Evolutionary conservation across 2,329 filamentous ascomycete genomes (phyloP).

Genomic region (Colletotrichum siamense): DNA sequence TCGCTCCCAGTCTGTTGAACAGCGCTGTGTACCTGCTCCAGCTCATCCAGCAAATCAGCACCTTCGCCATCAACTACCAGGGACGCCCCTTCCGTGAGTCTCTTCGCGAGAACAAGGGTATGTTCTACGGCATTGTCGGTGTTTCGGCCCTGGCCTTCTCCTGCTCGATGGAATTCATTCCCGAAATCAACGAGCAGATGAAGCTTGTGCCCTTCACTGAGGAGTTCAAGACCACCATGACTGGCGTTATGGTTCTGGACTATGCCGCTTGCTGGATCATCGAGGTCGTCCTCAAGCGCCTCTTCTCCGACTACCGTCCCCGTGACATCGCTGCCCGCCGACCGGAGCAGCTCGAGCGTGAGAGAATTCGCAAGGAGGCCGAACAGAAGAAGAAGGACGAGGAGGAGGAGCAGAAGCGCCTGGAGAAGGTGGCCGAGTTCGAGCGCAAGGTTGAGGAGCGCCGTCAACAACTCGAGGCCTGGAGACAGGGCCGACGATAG

Average conservation of each 20-base stretch:
- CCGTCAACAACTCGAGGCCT: slow-evolving; percentile 51
- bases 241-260: slow-evolving; percentile 83
- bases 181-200: slow-evolving; percentile 93
- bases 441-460: slow-evolving; percentile 63
- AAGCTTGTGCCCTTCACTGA: slow-evolving; percentile 87
- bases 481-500: slow-evolving; percentile 41
- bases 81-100: slow-evolving; percentile 96
- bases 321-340: slow-evolving; percentile 91
- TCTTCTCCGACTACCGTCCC: slow-evolving; percentile 90
- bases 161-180: slow-evolving; percentile 93
- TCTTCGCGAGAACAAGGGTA: slow-evolving; percentile 93
- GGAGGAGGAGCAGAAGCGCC: slow-evolving; percentile 57
- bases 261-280: slow-evolving; percentile 87
- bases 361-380: slow-evolving; percentile 70
- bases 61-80: slow-evolving; percentile 99
- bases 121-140: slow-evolving; percentile 96
- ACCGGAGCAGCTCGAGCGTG: slow-evolving; percentile 83
- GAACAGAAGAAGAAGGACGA: slow-evolving; percentile 55
- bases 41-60: slow-evolving; percentile 98
- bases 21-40: slow-evolving; percentile 96
- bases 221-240: slow-evolving; percentile 91
- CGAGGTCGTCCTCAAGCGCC: slow-evolving; percentile 81
- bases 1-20: slow-evolving; percentile 91
- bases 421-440: slow-evolving; percentile 63
- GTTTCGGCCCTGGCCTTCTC: slow-evolving; percentile 91